Evolutionary conservation across 176 grass and related monocot genomes (phyloP).

Genomic region (Carex kokanica): DNA sequence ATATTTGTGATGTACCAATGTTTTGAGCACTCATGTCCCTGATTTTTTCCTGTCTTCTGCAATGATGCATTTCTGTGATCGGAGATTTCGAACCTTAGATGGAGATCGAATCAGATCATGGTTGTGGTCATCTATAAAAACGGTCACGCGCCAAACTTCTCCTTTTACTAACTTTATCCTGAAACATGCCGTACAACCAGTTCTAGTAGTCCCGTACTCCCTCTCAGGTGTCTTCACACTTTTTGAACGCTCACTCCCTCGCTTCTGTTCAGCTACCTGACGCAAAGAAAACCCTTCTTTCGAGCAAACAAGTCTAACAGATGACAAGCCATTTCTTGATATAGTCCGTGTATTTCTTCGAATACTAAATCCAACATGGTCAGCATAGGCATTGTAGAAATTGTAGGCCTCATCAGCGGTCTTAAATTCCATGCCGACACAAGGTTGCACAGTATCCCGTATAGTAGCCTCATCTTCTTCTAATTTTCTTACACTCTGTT

Average conservation of each 20-base stretch:
- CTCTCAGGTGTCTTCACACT: background rate
- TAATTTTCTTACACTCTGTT: no score
- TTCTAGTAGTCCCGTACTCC: background rate
- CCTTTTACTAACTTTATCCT: background rate
- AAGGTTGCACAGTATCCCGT: background rate
- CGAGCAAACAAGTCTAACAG: no score
- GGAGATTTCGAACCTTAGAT: no score
- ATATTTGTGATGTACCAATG: no score
- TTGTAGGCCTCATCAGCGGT: background rate
- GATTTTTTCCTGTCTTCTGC: no score
- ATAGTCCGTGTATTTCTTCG: background rate
- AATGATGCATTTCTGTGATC: no score
- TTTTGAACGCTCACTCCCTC: background rate
- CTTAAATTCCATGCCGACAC: background rate
- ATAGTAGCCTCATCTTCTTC: no score
- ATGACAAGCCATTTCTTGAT: no score
- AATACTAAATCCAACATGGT: background rate
- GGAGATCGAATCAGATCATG: no score
- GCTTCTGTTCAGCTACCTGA: background rate
- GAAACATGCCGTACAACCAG: background rate
- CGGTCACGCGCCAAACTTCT: background rate
- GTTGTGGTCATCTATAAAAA: no score
- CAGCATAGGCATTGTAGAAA: background rate
- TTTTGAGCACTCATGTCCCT: no score
- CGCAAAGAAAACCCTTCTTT: background rate